Conservation (phyloP, 2,329 filamentous ascomycete species). For the Penicillium hesseltinei region DNA sequence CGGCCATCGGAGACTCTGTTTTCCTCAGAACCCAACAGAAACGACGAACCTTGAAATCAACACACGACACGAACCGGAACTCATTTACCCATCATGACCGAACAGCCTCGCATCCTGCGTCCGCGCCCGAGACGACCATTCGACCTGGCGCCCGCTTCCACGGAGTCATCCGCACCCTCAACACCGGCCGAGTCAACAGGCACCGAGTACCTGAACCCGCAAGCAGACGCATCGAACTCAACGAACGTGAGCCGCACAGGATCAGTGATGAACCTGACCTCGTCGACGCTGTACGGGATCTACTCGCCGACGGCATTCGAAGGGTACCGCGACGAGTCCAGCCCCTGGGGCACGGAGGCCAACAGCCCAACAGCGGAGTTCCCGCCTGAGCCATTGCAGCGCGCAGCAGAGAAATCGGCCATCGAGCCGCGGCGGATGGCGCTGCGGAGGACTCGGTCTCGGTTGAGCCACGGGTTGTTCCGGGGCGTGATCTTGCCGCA, state of each 20-base stretch:
- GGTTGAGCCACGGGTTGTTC: constrained; percentile 39
- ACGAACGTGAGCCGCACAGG: constrained; percentile 63
- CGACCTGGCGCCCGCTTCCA: constrained; percentile 53
- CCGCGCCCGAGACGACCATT: constrained; percentile 73
- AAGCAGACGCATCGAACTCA: constrained; percentile 33
- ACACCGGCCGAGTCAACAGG: constrained; percentile 41
- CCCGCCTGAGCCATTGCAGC: constrained; percentile 27
- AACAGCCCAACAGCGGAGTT: constrained; percentile 60
- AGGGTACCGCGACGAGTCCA: constrained; percentile 58
- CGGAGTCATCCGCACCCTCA: constrained; percentile 43
- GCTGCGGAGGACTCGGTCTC: constrained; percentile 36
- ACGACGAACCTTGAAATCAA: not conserved
- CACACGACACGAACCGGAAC: not conserved
- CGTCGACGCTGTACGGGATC: constrained; percentile 87
- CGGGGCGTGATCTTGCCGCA: constrained; percentile 54
- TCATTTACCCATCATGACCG: constrained; percentile 28
- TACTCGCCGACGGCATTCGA: constrained; percentile 68
- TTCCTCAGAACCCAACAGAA: not conserved
- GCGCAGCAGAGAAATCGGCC: constrained; percentile 39
- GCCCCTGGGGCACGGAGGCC: constrained; percentile 76
- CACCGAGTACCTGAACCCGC: constrained; percentile 36
- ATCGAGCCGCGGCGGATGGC: constrained; percentile 28
- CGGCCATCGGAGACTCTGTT: constrained; percentile 10
- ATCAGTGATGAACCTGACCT: constrained; percentile 81
- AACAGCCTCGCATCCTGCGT: constrained; percentile 58